Conservation (phyloP, 2,329 filamentous ascomycete species). For the Stachybotrys chartarum region DNA sequence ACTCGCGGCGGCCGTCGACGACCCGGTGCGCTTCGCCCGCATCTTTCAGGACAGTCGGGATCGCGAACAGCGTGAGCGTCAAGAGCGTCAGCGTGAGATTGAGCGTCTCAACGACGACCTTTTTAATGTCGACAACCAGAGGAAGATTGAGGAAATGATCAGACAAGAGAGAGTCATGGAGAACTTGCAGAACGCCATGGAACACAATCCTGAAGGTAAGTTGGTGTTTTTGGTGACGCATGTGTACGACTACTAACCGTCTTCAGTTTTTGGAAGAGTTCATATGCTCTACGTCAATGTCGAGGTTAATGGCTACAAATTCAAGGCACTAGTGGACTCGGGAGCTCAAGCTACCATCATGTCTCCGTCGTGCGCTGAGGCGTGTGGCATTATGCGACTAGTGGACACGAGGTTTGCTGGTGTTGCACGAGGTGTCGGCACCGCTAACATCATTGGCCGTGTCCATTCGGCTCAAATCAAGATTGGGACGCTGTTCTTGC, state of each 20-base stretch:
- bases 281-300: constrained; percentile 96
- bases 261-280: constrained; percentile 80
- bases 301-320: constrained; percentile 83
- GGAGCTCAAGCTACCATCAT: constrained; percentile 98
- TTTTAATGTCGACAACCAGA: constrained; percentile 87
- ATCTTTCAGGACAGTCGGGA: constrained; percentile 62
- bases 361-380: constrained; percentile 86
- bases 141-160: constrained; percentile 94
- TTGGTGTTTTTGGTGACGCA: constrained; percentile 4
- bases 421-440: constrained; percentile 88
- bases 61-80: constrained; percentile 64
- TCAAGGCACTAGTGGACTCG: constrained; percentile 96
- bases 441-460: constrained; percentile 86
- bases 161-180: constrained; percentile 89
- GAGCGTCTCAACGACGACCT: constrained; percentile 84
- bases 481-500: constrained; percentile 78
- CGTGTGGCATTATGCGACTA: constrained; percentile 91
- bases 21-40: constrained; percentile 69
- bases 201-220: constrained; percentile 92
- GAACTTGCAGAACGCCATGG: constrained; percentile 93
- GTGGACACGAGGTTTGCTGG: constrained; percentile 90
- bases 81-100: constrained; percentile 75
- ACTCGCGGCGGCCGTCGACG: constrained; percentile 67
- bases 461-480: constrained; percentile 94
- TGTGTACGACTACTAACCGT: constrained; percentile 1